Evolutionary conservation across 2,329 filamentous ascomycete genomes (phyloP).

Genomic region (Magnaporthales sp.): DNA sequence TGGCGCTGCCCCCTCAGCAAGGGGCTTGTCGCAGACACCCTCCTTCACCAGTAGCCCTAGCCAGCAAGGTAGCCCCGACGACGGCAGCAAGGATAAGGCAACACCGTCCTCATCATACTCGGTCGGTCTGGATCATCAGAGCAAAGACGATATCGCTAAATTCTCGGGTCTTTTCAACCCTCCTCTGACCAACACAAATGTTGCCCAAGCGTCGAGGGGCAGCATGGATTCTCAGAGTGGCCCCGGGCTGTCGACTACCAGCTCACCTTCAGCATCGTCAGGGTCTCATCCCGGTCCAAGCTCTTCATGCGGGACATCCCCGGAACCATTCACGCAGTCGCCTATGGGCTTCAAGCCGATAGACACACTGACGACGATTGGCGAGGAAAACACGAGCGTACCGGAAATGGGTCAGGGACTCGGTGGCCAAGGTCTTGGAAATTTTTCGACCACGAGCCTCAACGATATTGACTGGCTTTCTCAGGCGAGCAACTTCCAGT

Average conservation of each 20-base stretch:
- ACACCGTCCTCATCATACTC: conserved; percentile 23
- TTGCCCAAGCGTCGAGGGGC: conserved; percentile 34
- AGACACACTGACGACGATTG: conserved; percentile 56
- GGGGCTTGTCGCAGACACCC: conserved; percentile 5
- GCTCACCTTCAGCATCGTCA: conserved; percentile 56
- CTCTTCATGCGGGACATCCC: conserved; percentile 68
- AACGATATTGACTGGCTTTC: conserved; percentile 65
- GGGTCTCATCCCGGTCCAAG: conserved; percentile 50
- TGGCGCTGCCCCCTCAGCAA: conserved; percentile 8
- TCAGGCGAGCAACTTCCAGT: conserved; percentile 74
- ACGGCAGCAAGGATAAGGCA: conserved; percentile 20
- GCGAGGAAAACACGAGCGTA: conserved; percentile 40
- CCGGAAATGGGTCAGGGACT: neutral
- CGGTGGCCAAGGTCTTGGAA: conserved; percentile 22
- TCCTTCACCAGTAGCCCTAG: conserved; percentile 16
- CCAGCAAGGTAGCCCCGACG: conserved; percentile 25
- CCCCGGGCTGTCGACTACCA: conserved; percentile 40
- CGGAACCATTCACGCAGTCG: conserved; percentile 66
- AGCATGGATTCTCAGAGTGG: conserved; percentile 45
- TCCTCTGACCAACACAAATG: conserved; percentile 33
- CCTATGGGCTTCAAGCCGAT: conserved; percentile 56
- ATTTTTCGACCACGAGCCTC: conserved; percentile 34
- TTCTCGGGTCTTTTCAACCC: conserved; percentile 53
- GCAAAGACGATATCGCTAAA: conserved; percentile 44
- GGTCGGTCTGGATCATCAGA: conserved; percentile 23